Evolutionary conservation across 441 rosid genomes (phyloP).

Genomic region (Mallotus repandus): DNA sequence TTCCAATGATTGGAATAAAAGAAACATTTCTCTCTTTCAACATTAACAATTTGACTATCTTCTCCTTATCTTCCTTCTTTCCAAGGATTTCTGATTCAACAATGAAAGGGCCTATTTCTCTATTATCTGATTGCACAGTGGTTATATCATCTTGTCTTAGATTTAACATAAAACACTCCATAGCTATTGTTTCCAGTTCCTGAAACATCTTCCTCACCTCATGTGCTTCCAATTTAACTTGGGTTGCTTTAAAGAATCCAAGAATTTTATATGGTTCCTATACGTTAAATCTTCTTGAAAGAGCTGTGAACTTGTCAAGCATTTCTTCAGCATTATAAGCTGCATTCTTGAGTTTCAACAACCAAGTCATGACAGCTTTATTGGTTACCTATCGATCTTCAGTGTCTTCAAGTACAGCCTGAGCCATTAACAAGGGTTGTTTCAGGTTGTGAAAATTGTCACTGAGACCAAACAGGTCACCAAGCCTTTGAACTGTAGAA

Average conservation of each 20-base stretch:
- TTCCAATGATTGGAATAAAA: background rate
- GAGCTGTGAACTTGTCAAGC: conserved; percentile 11
- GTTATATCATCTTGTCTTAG: background rate
- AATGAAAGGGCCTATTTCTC: background rate
- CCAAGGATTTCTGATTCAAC: background rate
- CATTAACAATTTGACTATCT: background rate
- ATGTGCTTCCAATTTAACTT: too few species aligned
- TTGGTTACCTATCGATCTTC: conserved; percentile 23
- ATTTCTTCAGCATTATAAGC: conserved; percentile 21
- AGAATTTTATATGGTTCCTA: too few species aligned
- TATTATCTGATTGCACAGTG: background rate
- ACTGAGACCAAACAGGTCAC: background rate
- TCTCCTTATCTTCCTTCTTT: background rate
- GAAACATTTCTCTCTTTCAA: background rate
- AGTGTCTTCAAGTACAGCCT: conserved; percentile 30
- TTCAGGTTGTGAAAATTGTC: conserved; percentile 18
- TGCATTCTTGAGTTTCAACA: conserved; percentile 20
- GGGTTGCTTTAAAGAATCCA: too few species aligned
- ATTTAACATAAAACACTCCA: background rate
- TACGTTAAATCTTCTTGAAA: background rate
- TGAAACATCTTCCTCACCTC: background rate
- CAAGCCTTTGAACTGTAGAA: conserved; percentile 16
- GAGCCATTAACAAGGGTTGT: conserved; percentile 8
- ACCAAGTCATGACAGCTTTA: conserved; percentile 25
- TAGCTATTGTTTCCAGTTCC: background rate